Base-by-base conservation (phyloP, 2,329 filamentous ascomycete species). In the Sclerotiophoma versabilis region DNA sequence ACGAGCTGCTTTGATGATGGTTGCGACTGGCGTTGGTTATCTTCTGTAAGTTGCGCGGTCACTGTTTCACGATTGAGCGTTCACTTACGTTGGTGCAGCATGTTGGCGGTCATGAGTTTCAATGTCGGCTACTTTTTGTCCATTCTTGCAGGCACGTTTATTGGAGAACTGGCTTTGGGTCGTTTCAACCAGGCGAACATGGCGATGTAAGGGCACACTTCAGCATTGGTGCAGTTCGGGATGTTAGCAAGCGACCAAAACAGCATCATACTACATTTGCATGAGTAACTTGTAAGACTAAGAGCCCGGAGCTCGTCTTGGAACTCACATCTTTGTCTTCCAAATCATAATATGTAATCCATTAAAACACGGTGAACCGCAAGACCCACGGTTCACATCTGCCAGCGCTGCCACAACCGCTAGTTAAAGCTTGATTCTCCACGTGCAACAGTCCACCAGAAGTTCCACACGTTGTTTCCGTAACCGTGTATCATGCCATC, bases 21-120 rank as follows among this genome's bases (percentile, higher is more conserved):
- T 89, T 19, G 86, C 91, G 69, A 85, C 84, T n/a, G 91, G 86
- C 7, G 84, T 96, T 37, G 89, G 88, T 11, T 96, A 96, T 76
- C 78, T 96, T 26, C 85, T 96, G 92, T 96, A 78, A 83, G 91
- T 86, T 27, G 34, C 19, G 14, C 37, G 17, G 4, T 32, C 48
- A 15, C 14, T 45, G 23, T 34, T 22, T 29, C 30, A 46, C 9
- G 11, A 33, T 14, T 12, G 34, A 33, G 22, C 23, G 19, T 15
- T 25, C 46, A 23, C 70, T 74, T 66, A 71, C 15, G 15, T 20
- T 46, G 48, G 44, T 15, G 30, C 64, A 96, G 92, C 55, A 96
- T 96, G 92, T 79, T 96, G 77, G 91, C 90, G 12, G 89, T 96
- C 70, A 96, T 95, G 91, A 93, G 90, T 1, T 86, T 91, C 79